These are phyloP conservation scores for Backusella westeae DNA, from an alignment of 192 early-diverging fungal species.

Conservation along the genomic window DNA sequence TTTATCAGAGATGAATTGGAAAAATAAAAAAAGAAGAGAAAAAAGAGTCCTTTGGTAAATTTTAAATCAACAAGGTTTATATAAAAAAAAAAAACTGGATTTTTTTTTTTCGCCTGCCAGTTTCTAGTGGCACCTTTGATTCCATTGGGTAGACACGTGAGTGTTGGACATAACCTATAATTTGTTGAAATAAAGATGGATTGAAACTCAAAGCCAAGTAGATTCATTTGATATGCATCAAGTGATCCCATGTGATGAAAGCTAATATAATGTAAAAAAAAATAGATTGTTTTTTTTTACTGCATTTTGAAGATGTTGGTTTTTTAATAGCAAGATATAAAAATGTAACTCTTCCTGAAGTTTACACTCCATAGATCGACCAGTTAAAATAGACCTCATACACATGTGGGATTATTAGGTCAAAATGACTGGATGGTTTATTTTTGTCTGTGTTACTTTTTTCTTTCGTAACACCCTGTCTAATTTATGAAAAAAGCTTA, in stretches of 20 bases:
- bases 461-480: neutral
- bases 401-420: neutral
- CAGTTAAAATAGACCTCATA: neutral
- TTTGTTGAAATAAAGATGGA: neutral
- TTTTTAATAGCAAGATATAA: neutral
- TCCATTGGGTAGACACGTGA: neutral
- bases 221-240: neutral
- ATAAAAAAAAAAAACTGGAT: neutral
- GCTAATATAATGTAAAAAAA: neutral
- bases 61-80: slow-evolving; percentile 1
- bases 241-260: slow-evolving; percentile 12
- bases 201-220: slow-evolving; percentile 6
- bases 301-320: neutral
- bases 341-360: neutral
- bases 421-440: neutral
- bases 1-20: neutral
- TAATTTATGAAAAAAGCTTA: neutral
- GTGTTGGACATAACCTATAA: neutral
- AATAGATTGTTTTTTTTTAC: neutral
- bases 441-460: neutral
- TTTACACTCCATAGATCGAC: neutral
- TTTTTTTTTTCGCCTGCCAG: neutral
- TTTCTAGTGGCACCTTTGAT: neutral
- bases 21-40: neutral
- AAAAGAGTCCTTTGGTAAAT: neutral